Conservation (phyloP, 2,329 filamentous ascomycete species). For the Cercospora zeina region DNA sequence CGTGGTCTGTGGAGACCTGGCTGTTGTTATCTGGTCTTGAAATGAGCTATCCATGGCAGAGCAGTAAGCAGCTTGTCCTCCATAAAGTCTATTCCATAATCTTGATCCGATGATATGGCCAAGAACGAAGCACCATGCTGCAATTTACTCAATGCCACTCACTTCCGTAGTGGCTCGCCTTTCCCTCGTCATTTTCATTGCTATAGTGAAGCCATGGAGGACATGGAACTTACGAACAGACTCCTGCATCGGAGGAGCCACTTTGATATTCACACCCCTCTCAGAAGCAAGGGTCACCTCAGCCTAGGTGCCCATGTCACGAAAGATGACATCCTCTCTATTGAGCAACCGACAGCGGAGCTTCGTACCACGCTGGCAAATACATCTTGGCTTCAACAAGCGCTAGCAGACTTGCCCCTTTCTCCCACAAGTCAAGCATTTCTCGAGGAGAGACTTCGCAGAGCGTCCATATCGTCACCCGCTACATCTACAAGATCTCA, state of each 20-base stretch:
- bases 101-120: constrained; percentile 6
- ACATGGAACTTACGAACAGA: not conserved
- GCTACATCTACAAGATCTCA: constrained; percentile 3
- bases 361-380: constrained; percentile 22
- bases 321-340: constrained; percentile 25
- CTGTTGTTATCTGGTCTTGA: constrained; percentile 5
- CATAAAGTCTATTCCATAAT: constrained; percentile 12
- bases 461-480: constrained; percentile 14
- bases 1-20: constrained; percentile 2
- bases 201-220: not conserved
- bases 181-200: not conserved
- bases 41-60: constrained; percentile 9
- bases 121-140: constrained; percentile 10
- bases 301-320: constrained; percentile 22
- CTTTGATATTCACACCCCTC: constrained; percentile 2
- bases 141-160: not conserved
- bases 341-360: constrained; percentile 22
- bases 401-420: constrained; percentile 19
- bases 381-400: constrained; percentile 25
- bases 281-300: constrained; percentile 16
- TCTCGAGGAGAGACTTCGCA: constrained; percentile 17
- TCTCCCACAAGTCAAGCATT: constrained; percentile 17
- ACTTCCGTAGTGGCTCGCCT: not conserved
- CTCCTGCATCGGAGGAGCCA: not conserved
- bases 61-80: constrained; percentile 11